A percentile compares a stretch with the other conserved stretches of the same genome.
These are phyloP conservation scores for Magnolia kwangsiensis DNA, from an alignment of 164 flowering plant genomes.

Conservation along the genomic window DNA sequence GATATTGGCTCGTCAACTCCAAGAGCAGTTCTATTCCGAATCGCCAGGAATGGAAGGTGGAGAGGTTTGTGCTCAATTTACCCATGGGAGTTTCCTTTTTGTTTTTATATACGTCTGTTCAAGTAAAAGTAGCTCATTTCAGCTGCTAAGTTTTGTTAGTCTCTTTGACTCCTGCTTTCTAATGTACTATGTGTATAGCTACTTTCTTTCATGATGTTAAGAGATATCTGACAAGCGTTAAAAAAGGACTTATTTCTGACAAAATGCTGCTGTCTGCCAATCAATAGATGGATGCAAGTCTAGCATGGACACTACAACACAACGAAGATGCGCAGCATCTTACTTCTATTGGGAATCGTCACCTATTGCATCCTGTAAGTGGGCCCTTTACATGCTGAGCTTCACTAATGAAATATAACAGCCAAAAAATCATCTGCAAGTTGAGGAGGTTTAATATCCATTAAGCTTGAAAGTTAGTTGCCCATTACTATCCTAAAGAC, in stretches of 20 bases:
- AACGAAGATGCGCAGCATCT: constrained; percentile 31
- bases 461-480: too few relatives aligned
- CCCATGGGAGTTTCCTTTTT: background rate
- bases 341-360: constrained; percentile 27
- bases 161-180: background rate
- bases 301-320: constrained; percentile 63
- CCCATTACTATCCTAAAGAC: too few relatives aligned
- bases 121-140: background rate
- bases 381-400: background rate
- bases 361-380: constrained; percentile 39
- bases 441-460: too few relatives aligned
- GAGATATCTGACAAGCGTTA: background rate
- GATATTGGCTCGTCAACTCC: constrained; percentile 81
- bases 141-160: background rate
- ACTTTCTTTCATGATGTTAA: constrained; percentile 4
- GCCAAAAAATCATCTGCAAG: background rate
- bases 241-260: background rate
- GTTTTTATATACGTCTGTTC: background rate
- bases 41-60: constrained; percentile 28
- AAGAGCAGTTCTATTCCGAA: constrained; percentile 81
- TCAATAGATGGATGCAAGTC: constrained; percentile 55
- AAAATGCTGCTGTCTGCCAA: constrained; percentile 3
- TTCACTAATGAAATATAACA: background rate
- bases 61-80: constrained; percentile 40
- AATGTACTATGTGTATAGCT: background rate